Conservation (phyloP, 2,329 filamentous ascomycete species). For the Colletotrichum neosansevieriae region DNA sequence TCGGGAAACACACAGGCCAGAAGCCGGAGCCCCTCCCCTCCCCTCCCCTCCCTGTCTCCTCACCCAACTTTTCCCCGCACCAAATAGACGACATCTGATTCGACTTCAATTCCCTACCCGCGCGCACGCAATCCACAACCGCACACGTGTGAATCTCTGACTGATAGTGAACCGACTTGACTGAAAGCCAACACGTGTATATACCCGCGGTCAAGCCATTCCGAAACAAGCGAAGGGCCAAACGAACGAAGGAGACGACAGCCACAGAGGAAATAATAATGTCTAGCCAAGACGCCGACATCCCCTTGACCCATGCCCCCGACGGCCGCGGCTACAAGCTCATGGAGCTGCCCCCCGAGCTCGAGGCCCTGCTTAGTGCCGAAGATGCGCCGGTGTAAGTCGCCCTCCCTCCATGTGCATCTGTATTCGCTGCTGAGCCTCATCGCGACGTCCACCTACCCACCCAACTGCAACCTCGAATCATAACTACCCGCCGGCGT, state of each 20-base stretch:
- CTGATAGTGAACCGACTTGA: not conserved
- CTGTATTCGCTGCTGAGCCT: not conserved
- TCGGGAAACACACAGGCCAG: not conserved
- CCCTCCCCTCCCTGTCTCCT: slow-evolving; percentile 8
- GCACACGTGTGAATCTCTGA: slow-evolving; percentile 3
- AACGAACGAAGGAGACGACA: no score
- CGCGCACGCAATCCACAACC: not conserved
- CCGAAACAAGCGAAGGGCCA: not conserved
- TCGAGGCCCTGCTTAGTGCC: slow-evolving; percentile 67
- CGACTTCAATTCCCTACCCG: not conserved
- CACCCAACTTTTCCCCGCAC: slow-evolving; percentile 25
- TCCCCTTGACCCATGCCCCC: slow-evolving; percentile 63
- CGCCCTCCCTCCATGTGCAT: slow-evolving; percentile 6
- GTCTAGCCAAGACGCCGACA: slow-evolving; percentile 62
- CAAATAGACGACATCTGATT: slow-evolving; percentile 25
- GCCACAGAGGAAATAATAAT: slow-evolving; percentile 45
- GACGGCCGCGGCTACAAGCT: slow-evolving; percentile 67
- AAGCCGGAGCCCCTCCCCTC: not conserved
- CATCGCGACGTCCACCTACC: not conserved
- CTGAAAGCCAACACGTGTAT: slow-evolving; percentile 3
- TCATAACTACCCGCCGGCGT: no score
- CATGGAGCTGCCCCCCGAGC: slow-evolving; percentile 71
- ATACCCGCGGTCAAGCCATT: not conserved
- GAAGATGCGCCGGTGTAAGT: slow-evolving; percentile 64
- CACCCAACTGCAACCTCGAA: no score